phyloP scores from a whole-genome alignment of 176 grass and related monocot genomes.

The Aegilops sharonensis region DNA sequence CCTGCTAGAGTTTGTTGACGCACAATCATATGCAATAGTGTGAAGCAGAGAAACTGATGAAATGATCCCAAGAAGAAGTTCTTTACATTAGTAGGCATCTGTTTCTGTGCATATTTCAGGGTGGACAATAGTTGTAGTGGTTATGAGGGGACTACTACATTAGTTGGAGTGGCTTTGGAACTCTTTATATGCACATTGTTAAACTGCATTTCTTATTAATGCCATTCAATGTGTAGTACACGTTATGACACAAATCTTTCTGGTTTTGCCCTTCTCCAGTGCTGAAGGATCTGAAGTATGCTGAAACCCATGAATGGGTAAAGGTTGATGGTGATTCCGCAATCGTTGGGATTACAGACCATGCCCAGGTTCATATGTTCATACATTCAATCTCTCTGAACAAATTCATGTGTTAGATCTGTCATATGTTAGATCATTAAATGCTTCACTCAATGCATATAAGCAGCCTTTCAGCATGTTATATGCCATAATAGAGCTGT shows the following conservation, averaged over 20 bases:
- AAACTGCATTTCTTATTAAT: not conserved
- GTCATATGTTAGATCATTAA: not conserved
- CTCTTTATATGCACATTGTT: not conserved
- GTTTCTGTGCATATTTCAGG: not conserved
- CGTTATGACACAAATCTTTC: not conserved
- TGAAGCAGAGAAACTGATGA: not conserved
- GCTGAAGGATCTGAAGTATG: slow-evolving; percentile 88
- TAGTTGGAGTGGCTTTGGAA: not conserved
- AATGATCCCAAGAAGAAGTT: not conserved
- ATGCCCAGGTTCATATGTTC: slow-evolving; percentile 72
- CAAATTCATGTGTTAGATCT: not conserved
- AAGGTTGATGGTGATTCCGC: slow-evolving; percentile 82
- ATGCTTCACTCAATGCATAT: not conserved
- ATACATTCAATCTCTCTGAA: not conserved
- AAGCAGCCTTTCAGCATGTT: not conserved
- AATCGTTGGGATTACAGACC: slow-evolving; percentile 90
- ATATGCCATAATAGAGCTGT: slow-evolving; percentile 4
- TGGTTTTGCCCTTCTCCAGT: slow-evolving; percentile 46
- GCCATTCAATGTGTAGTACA: not conserved
- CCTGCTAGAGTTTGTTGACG: not conserved
- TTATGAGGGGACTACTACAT: too few species aligned
- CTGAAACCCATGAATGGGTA: slow-evolving; percentile 91
- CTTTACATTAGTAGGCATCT: not conserved
- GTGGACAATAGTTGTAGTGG: not conserved
- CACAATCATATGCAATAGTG: not conserved